Evolutionary conservation across 108 stramenopile species (phyloP).

Genomic region (Discostella pseudostelligera): DNA sequence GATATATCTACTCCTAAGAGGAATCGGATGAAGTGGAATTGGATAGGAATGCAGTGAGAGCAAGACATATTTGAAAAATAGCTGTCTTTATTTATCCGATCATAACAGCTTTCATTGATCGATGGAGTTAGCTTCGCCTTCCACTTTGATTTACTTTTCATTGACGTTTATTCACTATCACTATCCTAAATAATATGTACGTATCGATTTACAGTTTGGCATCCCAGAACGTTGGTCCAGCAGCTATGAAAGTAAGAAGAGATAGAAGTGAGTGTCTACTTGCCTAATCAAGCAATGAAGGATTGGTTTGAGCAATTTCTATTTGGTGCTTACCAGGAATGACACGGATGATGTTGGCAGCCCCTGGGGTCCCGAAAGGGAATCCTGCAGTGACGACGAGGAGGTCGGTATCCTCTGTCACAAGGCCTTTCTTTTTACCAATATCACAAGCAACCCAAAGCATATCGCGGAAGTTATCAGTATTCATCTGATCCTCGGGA

Average conservation of each 20-base stretch:
- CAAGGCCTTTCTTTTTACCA: slow-evolving; percentile 85
- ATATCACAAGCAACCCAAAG: slow-evolving; percentile 76
- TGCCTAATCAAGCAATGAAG: background rate
- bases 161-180: no score
- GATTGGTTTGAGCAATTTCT: background rate
- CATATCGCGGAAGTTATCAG: slow-evolving; percentile 78
- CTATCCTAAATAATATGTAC: no score
- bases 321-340: slow-evolving; percentile 11
- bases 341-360: slow-evolving; percentile 37
- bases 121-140: no score
- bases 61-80: no score
- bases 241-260: slow-evolving; percentile 7
- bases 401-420: slow-evolving; percentile 81
- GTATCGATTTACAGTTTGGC: slow-evolving; percentile 9
- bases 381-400: slow-evolving; percentile 93
- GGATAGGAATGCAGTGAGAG: no score
- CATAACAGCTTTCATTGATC: no score
- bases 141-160: no score
- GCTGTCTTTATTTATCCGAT: no score
- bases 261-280: background rate
- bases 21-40: no score
- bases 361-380: slow-evolving; percentile 80
- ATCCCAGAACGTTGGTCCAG: slow-evolving; percentile 37
- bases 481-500: slow-evolving; percentile 62
- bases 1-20: no score